Base-by-base conservation (phyloP, 768 basidiomycete genomes). In the Leccinum uliginosum region DNA sequence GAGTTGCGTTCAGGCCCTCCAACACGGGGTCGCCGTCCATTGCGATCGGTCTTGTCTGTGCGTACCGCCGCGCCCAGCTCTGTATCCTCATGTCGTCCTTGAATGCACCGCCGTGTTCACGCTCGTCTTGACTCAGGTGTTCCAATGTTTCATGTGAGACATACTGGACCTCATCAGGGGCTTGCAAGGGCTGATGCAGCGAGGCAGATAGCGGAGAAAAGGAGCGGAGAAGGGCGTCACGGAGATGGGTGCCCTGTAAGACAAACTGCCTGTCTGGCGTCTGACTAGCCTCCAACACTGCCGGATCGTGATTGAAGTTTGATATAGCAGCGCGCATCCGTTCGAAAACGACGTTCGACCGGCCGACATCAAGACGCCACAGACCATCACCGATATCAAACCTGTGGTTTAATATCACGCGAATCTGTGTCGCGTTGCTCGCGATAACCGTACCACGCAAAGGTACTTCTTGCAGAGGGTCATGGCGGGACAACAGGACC, bases 21-120 rank as follows among this genome's bases (percentile, higher is more conserved):
- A 95, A 65, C 7, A 77, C 71, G 0, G 93, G 93, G 72, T 97
- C 94, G 3, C 91, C 91, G 47, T 89, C 86, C 4, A 93, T 71
- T 9, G 73, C 74, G 27, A 93, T 65, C 0, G 93, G 90, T 51
- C 83, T 69, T 8, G 71, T 65, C 19, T 67, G 71, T 15, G 80
- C 77, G 71, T 95, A 86, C 48, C 94, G 78, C 55, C 73, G 73
- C 8, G 84, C 86, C 94, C 94, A 96, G 63, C 86, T 91, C 59
- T 83, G 82, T 38, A 97, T 88, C 46, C 83, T 75, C 73, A 86
- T 80, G 65, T 97, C 86, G 23, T 85, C 76, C 57, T 76, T 78
- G 71, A 96, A 88, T 10, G 82, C 76, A 15, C 86, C 84, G 27
- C 65, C 62, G 9, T 65, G 59, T 30, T 64, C 66, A 21, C 52